Evolutionary conservation across 352 stramenopile species (phyloP), one percentile per base, ranked within the genome.

Genomic region (Phytophthora tubulina): DNA sequence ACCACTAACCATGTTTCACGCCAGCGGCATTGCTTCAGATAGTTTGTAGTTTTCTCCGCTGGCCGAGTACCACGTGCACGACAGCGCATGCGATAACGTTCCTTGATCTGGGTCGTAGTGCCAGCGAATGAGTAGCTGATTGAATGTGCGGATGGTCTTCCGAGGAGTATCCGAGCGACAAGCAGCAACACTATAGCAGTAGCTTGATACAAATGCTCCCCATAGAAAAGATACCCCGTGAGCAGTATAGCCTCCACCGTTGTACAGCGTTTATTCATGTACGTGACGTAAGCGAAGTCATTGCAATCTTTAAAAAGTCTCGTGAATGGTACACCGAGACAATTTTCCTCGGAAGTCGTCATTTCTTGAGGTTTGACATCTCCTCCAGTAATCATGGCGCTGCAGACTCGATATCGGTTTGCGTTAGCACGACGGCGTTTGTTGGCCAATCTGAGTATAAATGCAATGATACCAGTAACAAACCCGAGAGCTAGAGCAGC

Each of bases 161-260:
- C 63, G 57, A 1, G 70, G 70, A 77, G 6, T 6, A 77, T n/a
- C 15, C 70, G 31, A 11, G 70, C 70, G 11, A 67, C n/a, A 0
- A 77, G 53, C 3, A 73, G 53, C 21, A 77, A 33, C 4, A 77
- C 17, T 2, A 77, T 64, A 0, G 70, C 61, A 7, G 38, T 66
- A 0, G 64, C 70, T 55, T 77, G 64, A 35, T 77, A 70, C 11
- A 73, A 39, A 15, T 73, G 62, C 11, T 70, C 54, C 21, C 64
- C 64, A 17, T 73, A 70, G 52, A 63, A 77, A 2, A 77, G 46
- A 11, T 70, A 77, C 0, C 70, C 64, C 3, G 64, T 70, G 7
- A 77, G 70, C 11, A 77, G 41, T 27, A 77, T 32, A 3, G 53
- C 58, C 54, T 77, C 70, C 10, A 77, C 70, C 13, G 62, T 73